These are phyloP conservation scores for Didymosphaeria variabile DNA, from an alignment of 2,329 filamentous ascomycete genomes.

Conservation along the genomic window DNA sequence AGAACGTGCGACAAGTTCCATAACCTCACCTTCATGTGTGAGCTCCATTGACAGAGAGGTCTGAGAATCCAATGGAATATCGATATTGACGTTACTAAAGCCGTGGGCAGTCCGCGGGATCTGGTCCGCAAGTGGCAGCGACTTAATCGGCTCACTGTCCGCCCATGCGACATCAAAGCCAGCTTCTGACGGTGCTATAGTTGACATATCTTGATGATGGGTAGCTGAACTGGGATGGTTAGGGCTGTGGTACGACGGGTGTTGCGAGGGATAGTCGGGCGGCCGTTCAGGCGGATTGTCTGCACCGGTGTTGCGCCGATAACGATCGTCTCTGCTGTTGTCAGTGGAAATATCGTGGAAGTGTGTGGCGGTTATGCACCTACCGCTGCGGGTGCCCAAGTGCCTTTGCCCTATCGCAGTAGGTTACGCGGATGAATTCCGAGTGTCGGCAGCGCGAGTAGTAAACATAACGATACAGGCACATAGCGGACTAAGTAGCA, in stretches of 20 bases:
- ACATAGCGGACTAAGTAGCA: slow-evolving; percentile 36
- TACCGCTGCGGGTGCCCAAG: slow-evolving; percentile 33
- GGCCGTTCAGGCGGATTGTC: slow-evolving; percentile 11
- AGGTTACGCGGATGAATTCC: slow-evolving; percentile 39
- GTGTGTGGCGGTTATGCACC: neutral
- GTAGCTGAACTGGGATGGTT: slow-evolving; percentile 17
- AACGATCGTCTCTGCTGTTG: slow-evolving; percentile 29
- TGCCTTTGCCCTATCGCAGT: slow-evolving; percentile 42
- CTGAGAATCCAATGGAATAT: slow-evolving; percentile 31
- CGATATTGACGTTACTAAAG: slow-evolving; percentile 32
- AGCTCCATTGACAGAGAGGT: slow-evolving; percentile 32
- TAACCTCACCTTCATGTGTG: slow-evolving; percentile 40
- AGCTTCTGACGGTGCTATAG: slow-evolving; percentile 27
- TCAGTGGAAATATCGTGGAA: neutral
- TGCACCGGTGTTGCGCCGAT: slow-evolving; percentile 22
- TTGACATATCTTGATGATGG: slow-evolving; percentile 38
- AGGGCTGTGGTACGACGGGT: slow-evolving; percentile 17
- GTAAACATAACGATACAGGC: slow-evolving; percentile 47
- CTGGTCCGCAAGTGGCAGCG: slow-evolving; percentile 20
- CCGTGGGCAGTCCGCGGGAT: slow-evolving; percentile 33
- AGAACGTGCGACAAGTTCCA: slow-evolving; percentile 32
- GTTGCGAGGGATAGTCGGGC: slow-evolving; percentile 10
- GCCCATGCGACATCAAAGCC: slow-evolving; percentile 18
- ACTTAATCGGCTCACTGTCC: slow-evolving; percentile 11
- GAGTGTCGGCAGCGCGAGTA: slow-evolving; percentile 44